phyloP scores from a whole-genome alignment of 768 basidiomycete species.

The Amylocystis lapponica region DNA sequence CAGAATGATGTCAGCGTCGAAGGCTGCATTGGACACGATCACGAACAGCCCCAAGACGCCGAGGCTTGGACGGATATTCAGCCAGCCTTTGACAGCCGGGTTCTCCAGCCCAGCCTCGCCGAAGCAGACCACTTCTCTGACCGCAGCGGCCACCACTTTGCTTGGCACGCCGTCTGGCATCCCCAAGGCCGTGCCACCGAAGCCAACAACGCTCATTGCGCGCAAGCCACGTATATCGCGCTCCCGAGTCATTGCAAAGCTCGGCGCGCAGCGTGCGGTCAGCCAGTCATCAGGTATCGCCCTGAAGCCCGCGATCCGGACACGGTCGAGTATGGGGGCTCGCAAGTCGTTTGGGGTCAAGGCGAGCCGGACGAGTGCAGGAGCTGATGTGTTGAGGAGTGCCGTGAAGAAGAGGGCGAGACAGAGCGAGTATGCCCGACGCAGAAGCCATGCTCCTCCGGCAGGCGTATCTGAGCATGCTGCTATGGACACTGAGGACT shows the following conservation, averaged over 20 bases:
- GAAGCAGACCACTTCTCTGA: conserved; percentile 21
- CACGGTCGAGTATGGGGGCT: conserved; percentile 44
- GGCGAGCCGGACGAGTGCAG: conserved; percentile 17
- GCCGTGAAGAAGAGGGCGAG: conserved; percentile 69
- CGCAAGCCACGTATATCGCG: conserved; percentile 77
- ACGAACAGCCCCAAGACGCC: conserved; percentile 30
- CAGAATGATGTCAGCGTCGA: conserved; percentile 8
- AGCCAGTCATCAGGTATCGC: conserved; percentile 16
- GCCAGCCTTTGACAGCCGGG: conserved; percentile 36
- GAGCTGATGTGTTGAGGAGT: conserved; percentile 39
- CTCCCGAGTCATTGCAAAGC: conserved; percentile 70
- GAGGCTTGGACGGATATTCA: conserved; percentile 41
- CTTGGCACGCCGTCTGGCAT: conserved; percentile 11
- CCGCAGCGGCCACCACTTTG: conserved; percentile 25
- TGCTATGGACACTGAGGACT: not conserved
- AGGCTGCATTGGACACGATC: conserved; percentile 24
- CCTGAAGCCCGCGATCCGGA: conserved; percentile 20
- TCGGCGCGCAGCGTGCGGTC: conserved; percentile 67
- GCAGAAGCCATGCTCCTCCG: conserved; percentile 31
- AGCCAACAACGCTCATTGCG: conserved; percentile 30
- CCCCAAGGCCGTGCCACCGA: conserved; percentile 16
- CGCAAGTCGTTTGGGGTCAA: conserved; percentile 28
- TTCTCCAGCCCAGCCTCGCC: conserved; percentile 17
- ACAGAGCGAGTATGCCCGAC: conserved; percentile 68
- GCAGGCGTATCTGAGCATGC: not conserved